Percentiles rank a stretch among this genome's conserved stretches.
Evolutionary conservation across 1,284 basidiomycete species (phyloP).

Genomic region (Malassezia equina): DNA sequence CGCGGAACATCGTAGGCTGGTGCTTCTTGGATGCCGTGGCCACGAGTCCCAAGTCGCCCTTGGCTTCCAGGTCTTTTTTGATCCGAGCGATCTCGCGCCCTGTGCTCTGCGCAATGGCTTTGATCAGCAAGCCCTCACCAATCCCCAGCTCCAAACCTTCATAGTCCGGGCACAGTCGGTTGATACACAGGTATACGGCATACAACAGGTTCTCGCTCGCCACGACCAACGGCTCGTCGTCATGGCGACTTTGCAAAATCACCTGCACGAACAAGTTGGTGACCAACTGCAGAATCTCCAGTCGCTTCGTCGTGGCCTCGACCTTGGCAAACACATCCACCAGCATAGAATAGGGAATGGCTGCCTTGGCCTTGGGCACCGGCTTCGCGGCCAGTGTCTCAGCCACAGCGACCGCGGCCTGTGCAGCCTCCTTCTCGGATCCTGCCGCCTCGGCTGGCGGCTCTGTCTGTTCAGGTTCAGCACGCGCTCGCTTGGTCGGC

Average conservation of each 20-base stretch:
- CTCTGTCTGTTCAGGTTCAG: neutral
- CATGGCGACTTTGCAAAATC: slow-evolving; percentile 61
- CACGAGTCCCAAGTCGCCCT: slow-evolving; percentile 88
- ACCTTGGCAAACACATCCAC: slow-evolving; percentile 80
- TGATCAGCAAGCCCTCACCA: slow-evolving; percentile 85
- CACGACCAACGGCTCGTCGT: neutral
- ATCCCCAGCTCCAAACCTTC: slow-evolving; percentile 91
- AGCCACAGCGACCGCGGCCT: neutral
- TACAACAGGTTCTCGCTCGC: slow-evolving; percentile 61
- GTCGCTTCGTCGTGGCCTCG: slow-evolving; percentile 86
- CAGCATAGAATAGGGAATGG: slow-evolving; percentile 78
- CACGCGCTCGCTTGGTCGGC: neutral
- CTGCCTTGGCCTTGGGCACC: neutral
- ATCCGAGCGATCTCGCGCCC: slow-evolving; percentile 71
- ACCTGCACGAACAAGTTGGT: slow-evolving; percentile 81
- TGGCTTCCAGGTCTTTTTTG: slow-evolving; percentile 83
- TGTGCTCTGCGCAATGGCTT: slow-evolving; percentile 88
- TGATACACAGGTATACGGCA: slow-evolving; percentile 91
- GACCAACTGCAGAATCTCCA: slow-evolving; percentile 81
- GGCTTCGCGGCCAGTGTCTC: neutral
- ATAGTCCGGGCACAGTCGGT: slow-evolving; percentile 91
- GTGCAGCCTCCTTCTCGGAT: neutral
- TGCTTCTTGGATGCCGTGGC: slow-evolving; percentile 86
- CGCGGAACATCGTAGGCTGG: slow-evolving; percentile 90
- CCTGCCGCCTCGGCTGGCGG: neutral